phyloP scores from a whole-genome alignment of 805 yeast genomes.

The Lipomyces chichibuensis region DNA sequence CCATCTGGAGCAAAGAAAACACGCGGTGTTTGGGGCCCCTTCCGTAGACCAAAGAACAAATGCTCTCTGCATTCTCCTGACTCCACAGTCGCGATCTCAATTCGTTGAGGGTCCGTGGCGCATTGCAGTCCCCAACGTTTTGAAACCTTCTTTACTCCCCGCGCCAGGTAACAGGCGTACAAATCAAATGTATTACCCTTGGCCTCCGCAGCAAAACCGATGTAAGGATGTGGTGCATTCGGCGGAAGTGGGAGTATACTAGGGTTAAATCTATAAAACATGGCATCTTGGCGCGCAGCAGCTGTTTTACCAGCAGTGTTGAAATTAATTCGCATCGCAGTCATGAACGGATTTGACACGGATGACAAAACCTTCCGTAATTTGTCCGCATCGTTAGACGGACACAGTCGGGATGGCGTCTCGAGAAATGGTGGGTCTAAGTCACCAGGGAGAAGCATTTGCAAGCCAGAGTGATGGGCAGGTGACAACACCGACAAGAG shows the following conservation, averaged over 20 bases:
- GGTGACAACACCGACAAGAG: constrained; percentile 13
- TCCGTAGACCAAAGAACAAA: constrained; percentile 23
- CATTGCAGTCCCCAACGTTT: constrained; percentile 34
- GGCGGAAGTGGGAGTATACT: constrained; percentile 28
- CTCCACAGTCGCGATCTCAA: constrained; percentile 21
- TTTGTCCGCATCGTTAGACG: constrained; percentile 12
- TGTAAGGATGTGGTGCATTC: constrained; percentile 23
- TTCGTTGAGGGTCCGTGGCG: constrained; percentile 25
- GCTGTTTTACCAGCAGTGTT: constrained; percentile 7
- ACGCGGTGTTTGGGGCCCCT: constrained; percentile 34
- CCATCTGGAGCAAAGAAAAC: constrained; percentile 32
- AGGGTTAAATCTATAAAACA: constrained; percentile 25
- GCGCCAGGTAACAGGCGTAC: constrained; percentile 25
- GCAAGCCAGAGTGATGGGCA: not conserved
- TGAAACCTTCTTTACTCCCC: constrained; percentile 26
- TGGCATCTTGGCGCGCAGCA: constrained; percentile 9
- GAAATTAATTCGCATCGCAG: constrained; percentile 34
- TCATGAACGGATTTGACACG: constrained; percentile 30
- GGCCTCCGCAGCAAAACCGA: constrained; percentile 28
- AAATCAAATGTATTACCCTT: constrained; percentile 26
- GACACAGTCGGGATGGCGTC: constrained; percentile 28
- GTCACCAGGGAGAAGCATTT: constrained; percentile 28
- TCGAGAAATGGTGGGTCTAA: constrained; percentile 29
- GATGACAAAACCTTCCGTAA: constrained; percentile 29
- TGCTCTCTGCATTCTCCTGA: constrained; percentile 30